These are phyloP conservation scores for Lolium multiflorum DNA, from an alignment of 176 grass and related monocot genomes.

Conservation along the genomic window DNA sequence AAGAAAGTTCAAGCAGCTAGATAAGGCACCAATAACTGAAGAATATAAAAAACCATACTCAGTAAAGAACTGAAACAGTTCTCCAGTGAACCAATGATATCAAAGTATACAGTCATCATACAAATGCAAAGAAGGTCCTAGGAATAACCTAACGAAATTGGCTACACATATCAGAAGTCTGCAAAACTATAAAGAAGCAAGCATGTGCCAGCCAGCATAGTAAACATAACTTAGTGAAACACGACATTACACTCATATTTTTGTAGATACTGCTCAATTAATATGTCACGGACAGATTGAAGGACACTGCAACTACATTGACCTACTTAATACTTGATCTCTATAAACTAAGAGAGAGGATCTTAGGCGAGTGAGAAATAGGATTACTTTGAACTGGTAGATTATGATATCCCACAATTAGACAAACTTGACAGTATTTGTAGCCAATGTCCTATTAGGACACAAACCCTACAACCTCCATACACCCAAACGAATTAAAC, in stretches of 20 bases:
- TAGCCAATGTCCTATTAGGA: not conserved
- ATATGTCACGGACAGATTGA: not conserved
- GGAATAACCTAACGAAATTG: not conserved
- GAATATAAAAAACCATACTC: not conserved
- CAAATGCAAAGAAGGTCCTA: not conserved
- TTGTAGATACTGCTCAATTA: not conserved
- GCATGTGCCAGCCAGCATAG: not conserved
- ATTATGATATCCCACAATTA: not conserved
- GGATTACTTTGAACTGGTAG: not conserved
- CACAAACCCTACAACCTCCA: not conserved
- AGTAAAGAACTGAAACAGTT: too few species aligned
- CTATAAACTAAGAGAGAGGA: not conserved
- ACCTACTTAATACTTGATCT: not conserved
- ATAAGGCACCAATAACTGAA: not conserved
- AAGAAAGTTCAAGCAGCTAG: not conserved
- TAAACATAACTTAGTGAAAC: not conserved
- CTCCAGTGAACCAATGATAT: too few species aligned
- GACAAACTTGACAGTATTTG: not conserved
- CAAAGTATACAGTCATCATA: not conserved
- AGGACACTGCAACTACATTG: not conserved
- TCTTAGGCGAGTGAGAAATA: not conserved
- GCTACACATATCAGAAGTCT: not conserved
- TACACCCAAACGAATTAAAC: not conserved
- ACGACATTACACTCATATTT: not conserved
- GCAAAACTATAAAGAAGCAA: not conserved